Base-by-base conservation (phyloP, 257 asterid genomes). In the Datura wrightii region DNA sequence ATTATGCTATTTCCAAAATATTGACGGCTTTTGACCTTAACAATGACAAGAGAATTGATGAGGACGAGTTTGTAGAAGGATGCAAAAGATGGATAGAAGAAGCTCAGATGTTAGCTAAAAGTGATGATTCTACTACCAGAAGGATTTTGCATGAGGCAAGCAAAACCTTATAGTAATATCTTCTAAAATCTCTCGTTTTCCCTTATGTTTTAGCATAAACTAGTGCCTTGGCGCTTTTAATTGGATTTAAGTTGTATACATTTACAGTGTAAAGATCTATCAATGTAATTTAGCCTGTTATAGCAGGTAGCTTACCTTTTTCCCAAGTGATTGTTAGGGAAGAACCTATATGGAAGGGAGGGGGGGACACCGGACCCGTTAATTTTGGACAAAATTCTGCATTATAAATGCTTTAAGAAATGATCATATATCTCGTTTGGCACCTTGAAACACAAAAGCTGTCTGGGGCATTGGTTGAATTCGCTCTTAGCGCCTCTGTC, bases 61-160 rank as follows among this genome's bases (percentile, higher is more conserved):
- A 86, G 67, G 63, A 80, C 1, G 90, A 89, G 83, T 87, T 87
- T 82, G 34, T 87, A 18, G 85, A 86, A 67, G 90, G 92, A 46
- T 89, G 89, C 88, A 72, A 37, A 2, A 84, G 67, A 62, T 87
- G 88, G 92, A 87, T 89, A 66, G n/a, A 86, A 37, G 88, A 87
- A 82, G 90, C 90, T 10, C 53, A 82, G 41, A 71, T 31, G 31
- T 81, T 86, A 66, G 87, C 86, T 79, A 58, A 42, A 72, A 84
- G 71, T 39, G 84, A 86, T 60, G 88, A 84, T 53, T 82, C 85
- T 54, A 70, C 52, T 11, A 54, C 86, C 3, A 60, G 81, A 69
- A 78, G 58, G 36, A 79, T 76, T 84, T 78, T 86, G 34, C 10
- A 66, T 14, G 83, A 89, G 87, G 90, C 79, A 85, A 85, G 86